Evolutionary conservation across 2,329 filamentous ascomycete genomes (phyloP).

Genomic region (Cercospora zeina): DNA sequence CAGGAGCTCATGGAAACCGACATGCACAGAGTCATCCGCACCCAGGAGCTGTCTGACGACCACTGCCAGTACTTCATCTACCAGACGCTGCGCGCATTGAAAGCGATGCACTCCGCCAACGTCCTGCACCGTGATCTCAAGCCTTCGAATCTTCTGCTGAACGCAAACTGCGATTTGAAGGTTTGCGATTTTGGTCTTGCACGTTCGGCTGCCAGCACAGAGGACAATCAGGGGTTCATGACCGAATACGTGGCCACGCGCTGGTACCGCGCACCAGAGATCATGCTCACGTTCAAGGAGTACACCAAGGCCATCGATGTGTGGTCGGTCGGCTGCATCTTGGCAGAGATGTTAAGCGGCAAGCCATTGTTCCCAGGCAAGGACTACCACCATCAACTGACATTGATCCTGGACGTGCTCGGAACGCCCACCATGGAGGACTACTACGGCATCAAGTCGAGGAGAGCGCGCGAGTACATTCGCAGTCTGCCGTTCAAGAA

Average conservation of each 20-base stretch:
- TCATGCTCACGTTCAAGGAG: slow-evolving; percentile 99
- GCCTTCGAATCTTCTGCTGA: slow-evolving; percentile 92
- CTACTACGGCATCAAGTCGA: slow-evolving; percentile 99
- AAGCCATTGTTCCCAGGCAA: slow-evolving; percentile 98
- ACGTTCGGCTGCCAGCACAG: slow-evolving; percentile 86
- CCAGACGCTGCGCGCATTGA: slow-evolving; percentile 93
- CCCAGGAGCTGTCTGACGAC: slow-evolving; percentile 96
- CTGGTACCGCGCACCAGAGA: slow-evolving; percentile 98
- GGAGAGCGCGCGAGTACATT: slow-evolving; percentile 95
- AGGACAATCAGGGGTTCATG: slow-evolving; percentile 99
- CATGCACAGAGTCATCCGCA: slow-evolving; percentile 98
- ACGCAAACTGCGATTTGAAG: slow-evolving; percentile 98
- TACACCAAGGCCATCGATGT: slow-evolving; percentile 99
- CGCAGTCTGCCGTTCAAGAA: slow-evolving; percentile 98
- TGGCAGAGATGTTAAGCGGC: slow-evolving; percentile 97
- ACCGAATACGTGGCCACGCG: slow-evolving; percentile 99
- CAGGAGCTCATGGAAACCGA: slow-evolving; percentile 99
- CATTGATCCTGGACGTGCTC: slow-evolving; percentile 92
- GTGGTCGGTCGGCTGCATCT: slow-evolving; percentile 97
- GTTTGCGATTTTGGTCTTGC: slow-evolving; percentile 98
- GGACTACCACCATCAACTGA: slow-evolving; percentile 98
- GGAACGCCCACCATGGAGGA: slow-evolving; percentile 99
- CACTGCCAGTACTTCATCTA: slow-evolving; percentile 99
- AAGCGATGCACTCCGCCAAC: slow-evolving; percentile 99
- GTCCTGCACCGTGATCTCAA: slow-evolving; percentile 97